Evolutionary conservation across 441 rosid genomes (phyloP).

Genomic region (Erodium trifolium): DNA sequence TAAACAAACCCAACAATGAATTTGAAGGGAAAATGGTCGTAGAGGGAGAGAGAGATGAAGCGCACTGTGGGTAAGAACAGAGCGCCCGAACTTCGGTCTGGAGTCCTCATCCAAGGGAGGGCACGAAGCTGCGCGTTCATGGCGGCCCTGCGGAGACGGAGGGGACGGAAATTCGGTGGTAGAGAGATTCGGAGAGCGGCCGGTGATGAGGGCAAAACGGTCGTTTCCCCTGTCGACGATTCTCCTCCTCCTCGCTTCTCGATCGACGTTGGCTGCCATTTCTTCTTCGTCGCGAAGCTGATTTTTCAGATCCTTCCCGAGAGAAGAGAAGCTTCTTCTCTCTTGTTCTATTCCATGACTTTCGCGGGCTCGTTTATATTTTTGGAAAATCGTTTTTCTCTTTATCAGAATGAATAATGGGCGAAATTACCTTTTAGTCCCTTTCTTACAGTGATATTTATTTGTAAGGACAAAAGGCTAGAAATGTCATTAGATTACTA

Average conservation of each 20-base stretch:
- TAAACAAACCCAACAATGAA: background rate
- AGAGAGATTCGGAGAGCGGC: slow-evolving; percentile 42
- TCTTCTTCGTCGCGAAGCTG: background rate
- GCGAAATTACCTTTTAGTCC: background rate
- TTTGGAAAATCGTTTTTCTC: background rate
- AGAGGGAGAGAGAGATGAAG: background rate
- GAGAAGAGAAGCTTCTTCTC: background rate
- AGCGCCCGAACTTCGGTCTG: background rate
- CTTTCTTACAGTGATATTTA: background rate
- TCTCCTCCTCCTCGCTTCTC: slow-evolving; percentile 76
- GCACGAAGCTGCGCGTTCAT: background rate
- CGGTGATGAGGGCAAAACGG: slow-evolving; percentile 74
- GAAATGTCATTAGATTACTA: no score
- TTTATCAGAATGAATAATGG: background rate
- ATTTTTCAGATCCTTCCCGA: background rate
- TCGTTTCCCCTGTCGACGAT: slow-evolving; percentile 74
- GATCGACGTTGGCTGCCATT: slow-evolving; percentile 47
- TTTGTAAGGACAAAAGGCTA: background rate
- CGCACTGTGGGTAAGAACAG: background rate
- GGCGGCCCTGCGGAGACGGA: slow-evolving; percentile 10
- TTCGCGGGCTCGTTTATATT: background rate
- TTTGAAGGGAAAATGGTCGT: background rate
- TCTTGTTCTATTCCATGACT: background rate
- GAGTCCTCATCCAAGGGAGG: background rate
- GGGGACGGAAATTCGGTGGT: slow-evolving; percentile 20